Percentiles rank a stretch among this genome's conserved stretches.
Evolutionary conservation across 805 yeast species (phyloP).

Genomic region (Cyberlindnera amylophila): DNA sequence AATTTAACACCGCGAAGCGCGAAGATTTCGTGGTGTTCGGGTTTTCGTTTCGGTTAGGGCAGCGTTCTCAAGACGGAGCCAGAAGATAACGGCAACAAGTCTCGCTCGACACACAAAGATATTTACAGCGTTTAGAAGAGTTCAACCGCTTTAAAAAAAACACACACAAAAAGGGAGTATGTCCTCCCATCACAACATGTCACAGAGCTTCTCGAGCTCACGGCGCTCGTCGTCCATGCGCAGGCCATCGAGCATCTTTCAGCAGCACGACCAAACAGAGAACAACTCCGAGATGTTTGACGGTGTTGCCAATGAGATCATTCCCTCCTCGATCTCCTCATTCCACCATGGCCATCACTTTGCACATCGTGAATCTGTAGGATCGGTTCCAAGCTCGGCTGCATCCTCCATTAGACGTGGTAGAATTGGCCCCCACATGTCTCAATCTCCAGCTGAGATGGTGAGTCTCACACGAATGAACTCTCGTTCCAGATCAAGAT

Average conservation of each 20-base stretch:
- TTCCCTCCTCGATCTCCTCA: constrained; percentile 75
- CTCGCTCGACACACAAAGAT: too few relatives aligned
- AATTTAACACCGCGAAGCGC: too few relatives aligned
- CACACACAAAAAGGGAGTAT: background rate
- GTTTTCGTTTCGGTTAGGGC: constrained; percentile 7
- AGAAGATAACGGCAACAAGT: too few relatives aligned
- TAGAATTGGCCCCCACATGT: constrained; percentile 9
- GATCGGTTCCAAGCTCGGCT: constrained; percentile 22
- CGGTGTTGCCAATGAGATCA: constrained; percentile 72
- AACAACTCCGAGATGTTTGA: constrained; percentile 69
- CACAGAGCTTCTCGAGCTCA: background rate
- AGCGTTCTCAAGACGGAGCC: too few relatives aligned
- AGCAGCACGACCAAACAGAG: constrained; percentile 50
- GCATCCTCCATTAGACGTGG: constrained; percentile 29
- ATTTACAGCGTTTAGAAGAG: too few relatives aligned
- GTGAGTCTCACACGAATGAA: constrained; percentile 26
- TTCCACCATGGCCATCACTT: constrained; percentile 65
- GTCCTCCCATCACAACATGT: background rate
- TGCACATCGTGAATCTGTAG: constrained; percentile 5
- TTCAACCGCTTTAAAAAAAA: too few relatives aligned
- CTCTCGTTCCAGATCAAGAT: constrained; percentile 32
- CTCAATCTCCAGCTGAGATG: constrained; percentile 17
- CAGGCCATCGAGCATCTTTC: constrained; percentile 31
- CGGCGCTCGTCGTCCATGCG: constrained; percentile 23
- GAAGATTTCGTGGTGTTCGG: constrained; percentile 7